Base-by-base conservation (phyloP, 129 eudicot species). In the Saposhnikovia divaricata region DNA sequence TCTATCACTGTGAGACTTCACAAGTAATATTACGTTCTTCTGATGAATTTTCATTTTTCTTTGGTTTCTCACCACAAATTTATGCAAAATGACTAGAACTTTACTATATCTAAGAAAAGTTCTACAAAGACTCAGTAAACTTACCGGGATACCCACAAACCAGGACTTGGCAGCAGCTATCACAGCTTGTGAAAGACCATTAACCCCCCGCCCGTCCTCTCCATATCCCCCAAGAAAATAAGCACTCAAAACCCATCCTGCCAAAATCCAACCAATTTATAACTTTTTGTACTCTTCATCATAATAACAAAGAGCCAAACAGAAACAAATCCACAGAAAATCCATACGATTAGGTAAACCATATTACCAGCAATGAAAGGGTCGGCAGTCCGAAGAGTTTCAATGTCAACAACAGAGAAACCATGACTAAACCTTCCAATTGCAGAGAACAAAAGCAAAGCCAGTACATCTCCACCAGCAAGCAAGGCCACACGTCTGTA, bases 241-340 rank as follows among this genome's bases (percentile, higher is more conserved):
- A 27, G 97, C 97, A 82, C 99, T 85, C 82, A 95, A 75, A 80
- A 95, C 85, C 97, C 99, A 95, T 28, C 99, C 99, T 95, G 84
- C 81, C 78, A 86, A 78, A 47, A 69, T 15, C 42, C 77, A 57
- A 79, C 40, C 77, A 38, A 5, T 75, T 28, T 61, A 63, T 37
- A 31, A 25, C 71, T 45, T 37, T 76, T 45, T n/a, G 63, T 44
- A 9, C 43, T 44, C 59, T 75, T 18, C 2, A 48, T 28, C 2
- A 4, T 46, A 2, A 65, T 11, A 80, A 4, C 51, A 50, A 7
- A 28, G 21, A 9, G 34, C 69, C 34, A 72, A 16, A 14, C 59
- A 18, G 43, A 78, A 34, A 3, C 28, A 59, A 40, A 21, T 39
- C 11, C 34, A 19, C 38, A 4, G 46, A 45, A 25, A 76, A 14